phyloP scores from a whole-genome alignment of 2,329 filamentous ascomycete species.

The Diplodia seriata region DNA sequence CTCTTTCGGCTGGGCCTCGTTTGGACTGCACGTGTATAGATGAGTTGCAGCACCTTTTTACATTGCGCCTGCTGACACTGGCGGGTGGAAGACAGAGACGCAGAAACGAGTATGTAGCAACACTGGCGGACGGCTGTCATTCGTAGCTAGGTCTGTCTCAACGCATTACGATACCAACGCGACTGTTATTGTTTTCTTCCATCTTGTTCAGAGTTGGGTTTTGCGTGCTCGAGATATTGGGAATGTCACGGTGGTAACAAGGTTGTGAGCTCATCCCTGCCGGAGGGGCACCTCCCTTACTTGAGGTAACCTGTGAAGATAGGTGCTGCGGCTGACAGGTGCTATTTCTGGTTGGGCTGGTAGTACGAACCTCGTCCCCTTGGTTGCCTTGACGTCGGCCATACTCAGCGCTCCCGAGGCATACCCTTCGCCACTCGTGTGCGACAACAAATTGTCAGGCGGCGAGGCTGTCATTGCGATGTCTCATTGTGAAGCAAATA shows the following conservation, averaged over 20 bases:
- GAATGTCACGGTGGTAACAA: neutral
- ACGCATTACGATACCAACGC: slow-evolving; percentile 8
- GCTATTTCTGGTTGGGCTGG: neutral
- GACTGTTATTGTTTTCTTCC: neutral
- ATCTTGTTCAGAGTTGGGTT: neutral
- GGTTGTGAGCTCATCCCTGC: neutral
- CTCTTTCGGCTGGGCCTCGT: neutral
- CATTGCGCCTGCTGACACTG: neutral
- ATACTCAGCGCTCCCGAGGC: neutral
- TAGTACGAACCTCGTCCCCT: neutral
- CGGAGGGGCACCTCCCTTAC: neutral
- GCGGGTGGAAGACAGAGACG: neutral
- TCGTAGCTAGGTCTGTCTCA: neutral
- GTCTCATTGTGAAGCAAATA: no score
- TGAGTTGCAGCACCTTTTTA: neutral
- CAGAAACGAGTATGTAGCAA: slow-evolving; percentile 7
- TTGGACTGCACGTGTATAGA: slow-evolving; percentile 2
- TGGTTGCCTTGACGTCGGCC: neutral
- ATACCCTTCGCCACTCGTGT: no score
- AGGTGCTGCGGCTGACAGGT: neutral
- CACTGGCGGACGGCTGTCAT: neutral
- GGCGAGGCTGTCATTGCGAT: no score
- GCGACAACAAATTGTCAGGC: no score
- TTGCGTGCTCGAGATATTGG: neutral
- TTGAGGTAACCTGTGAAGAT: slow-evolving; percentile 3